Percentiles rank a stretch among this genome's conserved stretches.
Conservation (phyloP, 1,284 basidiomycete species). For the Cutaneotrichosporon dermatis region DNA sequence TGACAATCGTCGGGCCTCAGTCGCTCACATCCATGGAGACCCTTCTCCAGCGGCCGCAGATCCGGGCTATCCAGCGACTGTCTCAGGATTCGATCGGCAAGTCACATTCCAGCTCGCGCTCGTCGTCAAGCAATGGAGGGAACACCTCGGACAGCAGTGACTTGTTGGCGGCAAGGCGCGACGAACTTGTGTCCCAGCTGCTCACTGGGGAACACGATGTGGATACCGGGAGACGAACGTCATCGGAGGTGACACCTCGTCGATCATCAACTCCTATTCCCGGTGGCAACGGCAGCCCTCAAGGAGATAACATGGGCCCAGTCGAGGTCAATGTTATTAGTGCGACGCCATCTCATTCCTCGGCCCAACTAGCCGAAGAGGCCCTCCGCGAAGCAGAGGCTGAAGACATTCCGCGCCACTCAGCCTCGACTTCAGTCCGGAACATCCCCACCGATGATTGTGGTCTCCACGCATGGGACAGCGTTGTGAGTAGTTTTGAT, state of each 20-base stretch:
- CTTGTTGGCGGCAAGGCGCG: slow-evolving; percentile 8
- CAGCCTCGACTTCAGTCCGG: not conserved
- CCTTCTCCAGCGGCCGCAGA: slow-evolving; percentile 20
- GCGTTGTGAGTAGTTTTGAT: slow-evolving; percentile 35
- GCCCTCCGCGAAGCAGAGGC: not conserved
- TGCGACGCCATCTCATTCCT: not conserved
- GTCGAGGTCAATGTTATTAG: not conserved
- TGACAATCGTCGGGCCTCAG: not conserved
- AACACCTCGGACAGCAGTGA: slow-evolving; percentile 8
- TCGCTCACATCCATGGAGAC: not conserved
- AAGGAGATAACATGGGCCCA: not conserved
- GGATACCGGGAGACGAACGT: not conserved
- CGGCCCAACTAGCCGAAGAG: not conserved
- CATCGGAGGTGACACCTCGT: not conserved
- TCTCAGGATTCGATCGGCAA: slow-evolving; percentile 29
- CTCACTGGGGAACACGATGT: not conserved
- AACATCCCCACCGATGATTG: not conserved
- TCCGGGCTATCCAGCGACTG: slow-evolving; percentile 28
- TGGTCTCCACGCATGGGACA: slow-evolving; percentile 42
- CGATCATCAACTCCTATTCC: not conserved
- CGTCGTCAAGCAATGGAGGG: slow-evolving; percentile 5
- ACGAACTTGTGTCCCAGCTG: slow-evolving; percentile 15
- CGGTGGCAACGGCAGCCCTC: no score
- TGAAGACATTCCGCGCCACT: not conserved
- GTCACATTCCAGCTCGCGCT: slow-evolving; percentile 15